A percentile compares a stretch with the other conserved stretches of the same genome.
Evolutionary conservation across 2,329 filamentous ascomycete genomes (phyloP).

Genomic region (Endocalyx cinctus): DNA sequence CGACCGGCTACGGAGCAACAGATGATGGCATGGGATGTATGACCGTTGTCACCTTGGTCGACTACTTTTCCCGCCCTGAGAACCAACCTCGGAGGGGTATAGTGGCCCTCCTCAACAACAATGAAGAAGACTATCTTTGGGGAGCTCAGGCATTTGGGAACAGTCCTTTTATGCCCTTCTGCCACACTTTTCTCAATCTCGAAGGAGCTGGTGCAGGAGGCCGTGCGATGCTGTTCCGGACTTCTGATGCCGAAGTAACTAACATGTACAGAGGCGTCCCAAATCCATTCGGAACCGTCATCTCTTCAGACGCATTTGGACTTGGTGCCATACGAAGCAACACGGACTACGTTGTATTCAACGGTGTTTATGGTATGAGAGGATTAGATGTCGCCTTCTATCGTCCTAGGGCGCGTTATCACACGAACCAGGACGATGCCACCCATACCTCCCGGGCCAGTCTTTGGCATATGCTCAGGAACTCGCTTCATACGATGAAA

Average conservation of each 20-base stretch:
- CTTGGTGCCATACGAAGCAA: conserved; percentile 73
- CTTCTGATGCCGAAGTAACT: conserved; percentile 82
- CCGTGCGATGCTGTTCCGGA: conserved; percentile 79
- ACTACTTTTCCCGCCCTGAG: conserved; percentile 71
- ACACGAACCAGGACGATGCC: conserved; percentile 84
- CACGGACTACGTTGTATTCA: conserved; percentile 86
- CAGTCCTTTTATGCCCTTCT: conserved; percentile 73
- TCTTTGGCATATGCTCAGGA: conserved; percentile 94
- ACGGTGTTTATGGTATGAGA: conserved; percentile 71
- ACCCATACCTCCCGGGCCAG: conserved; percentile 67
- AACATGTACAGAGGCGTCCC: conserved; percentile 66
- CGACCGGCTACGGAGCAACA: conserved; percentile 87
- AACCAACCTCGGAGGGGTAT: conserved; percentile 76
- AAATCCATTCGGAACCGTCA: conserved; percentile 78
- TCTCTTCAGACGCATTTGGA: conserved; percentile 81
- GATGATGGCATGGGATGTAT: conserved; percentile 90
- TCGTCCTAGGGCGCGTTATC: conserved; percentile 78
- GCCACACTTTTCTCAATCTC: conserved; percentile 87
- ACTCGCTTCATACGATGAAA: conserved; percentile 69
- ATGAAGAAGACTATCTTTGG: conserved; percentile 88
- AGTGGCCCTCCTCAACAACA: conserved; percentile 86
- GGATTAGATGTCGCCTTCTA: conserved; percentile 93
- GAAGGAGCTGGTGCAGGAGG: conserved; percentile 93
- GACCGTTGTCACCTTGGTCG: conserved; percentile 78
- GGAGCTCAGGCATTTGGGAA: conserved; percentile 81